Conservation (phyloP, 768 basidiomycete genomes). For the Lentinula raphanica region DNA sequence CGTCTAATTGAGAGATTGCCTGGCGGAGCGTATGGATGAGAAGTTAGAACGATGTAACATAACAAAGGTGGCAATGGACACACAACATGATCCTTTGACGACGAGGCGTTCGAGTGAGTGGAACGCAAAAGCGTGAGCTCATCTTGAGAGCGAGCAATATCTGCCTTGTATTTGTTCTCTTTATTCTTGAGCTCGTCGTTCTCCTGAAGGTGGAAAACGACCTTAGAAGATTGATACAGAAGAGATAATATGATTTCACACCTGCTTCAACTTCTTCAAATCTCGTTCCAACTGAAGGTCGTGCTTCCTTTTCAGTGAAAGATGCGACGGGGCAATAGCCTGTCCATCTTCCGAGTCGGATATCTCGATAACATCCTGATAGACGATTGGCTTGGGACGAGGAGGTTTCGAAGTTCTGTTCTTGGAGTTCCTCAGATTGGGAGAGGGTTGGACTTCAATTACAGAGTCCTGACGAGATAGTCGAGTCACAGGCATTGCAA, state of each 20-base stretch:
- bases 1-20: slow-evolving; percentile 32
- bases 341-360: slow-evolving; percentile 30
- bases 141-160: neutral
- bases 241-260: slow-evolving; percentile 26
- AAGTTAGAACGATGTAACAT: neutral
- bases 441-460: neutral
- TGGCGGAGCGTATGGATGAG: neutral
- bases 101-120: neutral
- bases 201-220: neutral
- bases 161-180: neutral
- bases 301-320: neutral
- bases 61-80: neutral
- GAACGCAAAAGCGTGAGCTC: neutral
- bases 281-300: slow-evolving; percentile 28
- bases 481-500: slow-evolving; percentile 27
- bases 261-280: slow-evolving; percentile 39
- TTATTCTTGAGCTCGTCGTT: neutral
- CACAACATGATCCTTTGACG: neutral
- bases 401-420: neutral
- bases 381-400: neutral
- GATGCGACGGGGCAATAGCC: slow-evolving; percentile 2
- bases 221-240: no score
- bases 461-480: slow-evolving; percentile 13
- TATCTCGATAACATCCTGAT: slow-evolving; percentile 2
- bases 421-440: neutral